Evolutionary conservation across 768 basidiomycete genomes (phyloP).

Genomic region (Galerina sulciceps): DNA sequence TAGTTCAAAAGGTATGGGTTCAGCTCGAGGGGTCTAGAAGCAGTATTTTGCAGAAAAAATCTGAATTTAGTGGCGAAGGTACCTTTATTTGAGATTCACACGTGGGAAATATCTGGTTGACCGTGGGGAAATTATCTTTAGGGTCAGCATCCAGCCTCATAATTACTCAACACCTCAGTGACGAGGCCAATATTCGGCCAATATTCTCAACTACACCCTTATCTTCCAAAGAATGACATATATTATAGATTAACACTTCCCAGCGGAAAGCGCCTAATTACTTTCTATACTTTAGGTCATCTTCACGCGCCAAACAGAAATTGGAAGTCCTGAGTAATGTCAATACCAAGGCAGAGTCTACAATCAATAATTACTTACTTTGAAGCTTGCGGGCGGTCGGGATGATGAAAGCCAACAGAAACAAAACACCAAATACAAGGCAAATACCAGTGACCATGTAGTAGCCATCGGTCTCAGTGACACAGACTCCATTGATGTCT

Average conservation of each 20-base stretch:
- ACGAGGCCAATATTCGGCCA: too few relatives aligned
- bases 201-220: slow-evolving; percentile 1
- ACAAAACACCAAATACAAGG: slow-evolving; percentile 71
- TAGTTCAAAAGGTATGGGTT: slow-evolving; percentile 12
- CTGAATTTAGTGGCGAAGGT: slow-evolving; percentile 28
- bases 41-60: slow-evolving; percentile 35
- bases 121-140: slow-evolving; percentile 37
- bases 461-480: slow-evolving; percentile 90
- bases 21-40: slow-evolving; percentile 20
- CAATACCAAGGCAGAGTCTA: slow-evolving; percentile 8
- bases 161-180: too few relatives aligned
- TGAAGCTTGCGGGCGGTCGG: slow-evolving; percentile 88
- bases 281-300: slow-evolving; percentile 23
- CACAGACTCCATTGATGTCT: slow-evolving; percentile 77
- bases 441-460: slow-evolving; percentile 85
- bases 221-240: neutral
- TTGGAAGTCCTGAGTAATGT: slow-evolving; percentile 58
- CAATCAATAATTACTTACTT: slow-evolving; percentile 54
- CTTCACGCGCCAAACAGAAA: slow-evolving; percentile 74
- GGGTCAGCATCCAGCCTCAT: too few relatives aligned
- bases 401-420: slow-evolving; percentile 77
- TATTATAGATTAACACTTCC: neutral
- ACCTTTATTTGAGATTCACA: slow-evolving; percentile 28
- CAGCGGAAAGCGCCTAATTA: slow-evolving; percentile 1
- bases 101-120: slow-evolving; percentile 43